phyloP scores from a whole-genome alignment of 345 rosid species.

The Cardiospermum halicacabum region DNA sequence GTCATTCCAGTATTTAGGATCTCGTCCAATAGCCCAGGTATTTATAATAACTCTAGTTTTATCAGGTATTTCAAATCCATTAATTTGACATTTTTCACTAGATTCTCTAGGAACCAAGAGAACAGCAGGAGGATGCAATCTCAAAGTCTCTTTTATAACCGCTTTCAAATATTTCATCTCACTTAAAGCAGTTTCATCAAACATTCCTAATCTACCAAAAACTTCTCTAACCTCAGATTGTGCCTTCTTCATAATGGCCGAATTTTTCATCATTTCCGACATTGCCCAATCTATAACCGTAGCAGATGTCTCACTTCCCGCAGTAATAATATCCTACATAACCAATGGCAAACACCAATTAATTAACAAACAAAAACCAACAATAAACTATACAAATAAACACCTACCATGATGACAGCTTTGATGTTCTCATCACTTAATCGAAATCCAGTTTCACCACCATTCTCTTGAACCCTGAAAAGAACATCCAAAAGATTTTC shows the following conservation, averaged over 20 bases:
- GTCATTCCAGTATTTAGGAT: slow-evolving; percentile 19
- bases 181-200: not conserved
- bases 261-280: slow-evolving; percentile 18
- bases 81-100: not conserved
- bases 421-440: slow-evolving; percentile 24
- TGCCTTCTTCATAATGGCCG: slow-evolving; percentile 8
- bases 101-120: not conserved
- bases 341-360: too few relatives aligned
- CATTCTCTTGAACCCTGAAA: slow-evolving; percentile 9
- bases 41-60: not conserved
- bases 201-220: slow-evolving; percentile 9
- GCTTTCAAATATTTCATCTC: not conserved
- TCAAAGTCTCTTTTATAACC: not conserved
- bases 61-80: not conserved
- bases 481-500: slow-evolving; percentile 20
- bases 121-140: not conserved
- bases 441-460: not conserved
- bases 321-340: slow-evolving; percentile 16
- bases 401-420: slow-evolving; percentile 28
- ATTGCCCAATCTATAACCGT: slow-evolving; percentile 20
- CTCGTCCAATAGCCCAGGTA: not conserved
- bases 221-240: slow-evolving; percentile 21
- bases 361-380: too few relatives aligned
- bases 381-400: too few relatives aligned
- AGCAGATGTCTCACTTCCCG: slow-evolving; percentile 21